A percentile compares a stretch with the other conserved stretches of the same genome.
phyloP scores from a whole-genome alignment of 306 rosid species.

The Trifolium subterraneum region DNA sequence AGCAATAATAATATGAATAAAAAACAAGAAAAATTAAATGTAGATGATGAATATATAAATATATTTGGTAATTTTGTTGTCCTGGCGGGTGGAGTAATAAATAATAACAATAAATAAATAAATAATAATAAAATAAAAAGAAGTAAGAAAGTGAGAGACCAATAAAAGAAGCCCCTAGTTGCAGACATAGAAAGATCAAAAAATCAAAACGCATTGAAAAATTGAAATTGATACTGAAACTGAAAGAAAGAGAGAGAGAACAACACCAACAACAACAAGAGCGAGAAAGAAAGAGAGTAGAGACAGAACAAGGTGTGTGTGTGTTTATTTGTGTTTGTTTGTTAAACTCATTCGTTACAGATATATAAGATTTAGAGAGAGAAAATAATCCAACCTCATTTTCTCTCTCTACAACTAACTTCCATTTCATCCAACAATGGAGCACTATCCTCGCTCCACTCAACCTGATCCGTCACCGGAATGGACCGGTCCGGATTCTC shows the following conservation, averaged over 20 bases:
- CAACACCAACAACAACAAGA: not conserved
- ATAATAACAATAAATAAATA: not conserved
- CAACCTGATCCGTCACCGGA: conserved; percentile 89
- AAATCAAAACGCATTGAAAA: conserved; percentile 56
- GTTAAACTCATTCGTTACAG: not conserved
- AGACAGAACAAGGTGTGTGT: not conserved
- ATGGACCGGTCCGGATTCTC: conserved; percentile 63
- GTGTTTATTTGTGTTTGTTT: conserved; percentile 21
- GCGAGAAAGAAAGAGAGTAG: not conserved
- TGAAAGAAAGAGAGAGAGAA: conserved; percentile 31
- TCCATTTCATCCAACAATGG: conserved; percentile 82
- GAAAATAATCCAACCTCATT: conserved; percentile 45
- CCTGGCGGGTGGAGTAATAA: conserved; percentile 61
- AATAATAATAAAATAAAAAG: conserved; percentile 49
- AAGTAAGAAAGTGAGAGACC: conserved; percentile 52
- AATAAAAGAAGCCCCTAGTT: conserved; percentile 41
- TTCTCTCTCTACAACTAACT: conserved; percentile 45
- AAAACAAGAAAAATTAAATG: conserved; percentile 2
- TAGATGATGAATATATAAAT: not conserved
- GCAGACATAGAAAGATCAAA: conserved; percentile 43
- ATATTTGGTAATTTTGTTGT: conserved; percentile 11
- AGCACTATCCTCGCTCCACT: conserved; percentile 71
- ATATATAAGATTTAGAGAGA: conserved; percentile 36
- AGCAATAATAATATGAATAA: conserved; percentile 9
- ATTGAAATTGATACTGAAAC: conserved; percentile 16